Base-by-base conservation (phyloP, 176 grass and related monocot genomes). In the Luzula sylvatica region DNA sequence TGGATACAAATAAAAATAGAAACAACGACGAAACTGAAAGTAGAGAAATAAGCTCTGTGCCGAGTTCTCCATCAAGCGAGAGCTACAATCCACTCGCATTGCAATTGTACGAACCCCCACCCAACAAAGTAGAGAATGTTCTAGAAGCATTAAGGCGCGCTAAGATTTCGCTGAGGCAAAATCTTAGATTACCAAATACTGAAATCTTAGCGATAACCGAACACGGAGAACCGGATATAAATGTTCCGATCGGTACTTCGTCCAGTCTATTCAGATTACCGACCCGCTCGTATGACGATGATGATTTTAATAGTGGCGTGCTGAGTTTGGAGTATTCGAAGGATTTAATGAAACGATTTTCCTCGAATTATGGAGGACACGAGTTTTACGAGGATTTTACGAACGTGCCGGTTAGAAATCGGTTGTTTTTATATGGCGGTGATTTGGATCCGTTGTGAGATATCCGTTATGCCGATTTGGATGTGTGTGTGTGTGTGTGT, bases 241-340 rank as follows among this genome's bases (percentile, higher is more conserved):
- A 72, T 32, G 51, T 79, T 56, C 85, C 92, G 1, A 22, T 56
- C 16, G 6, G 78, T 48, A 28, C 45, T 26, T 77, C 78, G 26
- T 45, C 67, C 11, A 53, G 74, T 53, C 18, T 96, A 20, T 96
- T 96, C 50, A 80, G 90, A 62, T 38, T 96, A 66, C 85, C 81
- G 15, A 82, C 72, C 0, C 81, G 89, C 46, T 68, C 75, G 15
- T 86, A 79, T 57, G 67, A 1, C 41, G 45, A n/a, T 14, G 58
- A 55, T 52, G 49, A 44, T 26, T 69, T 46, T 50, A 53, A 26
- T n/a, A 18, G 49, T 11, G 38, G 38, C 32, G 48, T 52, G 58
- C 72, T 58, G 19, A 21, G 26, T 55, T 43, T 52, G 23, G 13
- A 44, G 42, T 68, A 52, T 71, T 50, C 75, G 70, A 74, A 50